Base-by-base conservation (phyloP, 2,329 filamentous ascomycete species). In the Claviceps sp. region DNA sequence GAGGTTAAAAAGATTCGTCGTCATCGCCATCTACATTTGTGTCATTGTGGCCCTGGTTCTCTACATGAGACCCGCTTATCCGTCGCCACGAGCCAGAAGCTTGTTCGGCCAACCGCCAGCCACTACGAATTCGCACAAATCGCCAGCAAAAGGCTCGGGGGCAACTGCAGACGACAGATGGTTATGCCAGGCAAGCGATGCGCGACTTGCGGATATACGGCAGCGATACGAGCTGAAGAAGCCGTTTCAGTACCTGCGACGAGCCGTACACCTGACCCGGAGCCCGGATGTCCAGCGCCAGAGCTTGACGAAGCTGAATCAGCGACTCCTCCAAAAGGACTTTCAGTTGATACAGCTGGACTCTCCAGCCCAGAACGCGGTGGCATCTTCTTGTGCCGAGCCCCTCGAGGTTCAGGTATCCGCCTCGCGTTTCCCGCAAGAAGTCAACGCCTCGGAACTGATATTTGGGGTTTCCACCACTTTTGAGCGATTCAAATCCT, bases 391-490 rank as follows among this genome's bases (percentile, higher is more conserved):
- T 18, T 80, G 77, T 56, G 62, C 68, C 14, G 68, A 70, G 50
- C 74, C 76, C 0, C 65, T 79, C 14, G 66, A 74, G 34, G 67
- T 78, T 5, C 76, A 0, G 68, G 52, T 54, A 8, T 44, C 52
- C n/a, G 20, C 44, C 24, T 54, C 52, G 37, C 24, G 70, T 2
- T 72, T 67, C 52, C 76, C 76, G 7, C 61, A 66, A 4, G 70
- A 69, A 1, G 76, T 73, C 51, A 73, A 79, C 54, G 69, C 75
- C 6, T 76, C 75, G 22, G 74, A 76, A 53, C 76, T 79, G 59
- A 73, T 79, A 61, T 79, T 79, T 55, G 76, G 76, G 41, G 74
- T 80, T 7, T 79, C 77, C 1, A 79, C 77, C 4, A 78, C 76
- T 1, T 79, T 74, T 65, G 67, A 72, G 54, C 67, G 76, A 53